phyloP scores from a whole-genome alignment of 192 early-diverging fungal genomes.

The Funneliformis mosseae region DNA sequence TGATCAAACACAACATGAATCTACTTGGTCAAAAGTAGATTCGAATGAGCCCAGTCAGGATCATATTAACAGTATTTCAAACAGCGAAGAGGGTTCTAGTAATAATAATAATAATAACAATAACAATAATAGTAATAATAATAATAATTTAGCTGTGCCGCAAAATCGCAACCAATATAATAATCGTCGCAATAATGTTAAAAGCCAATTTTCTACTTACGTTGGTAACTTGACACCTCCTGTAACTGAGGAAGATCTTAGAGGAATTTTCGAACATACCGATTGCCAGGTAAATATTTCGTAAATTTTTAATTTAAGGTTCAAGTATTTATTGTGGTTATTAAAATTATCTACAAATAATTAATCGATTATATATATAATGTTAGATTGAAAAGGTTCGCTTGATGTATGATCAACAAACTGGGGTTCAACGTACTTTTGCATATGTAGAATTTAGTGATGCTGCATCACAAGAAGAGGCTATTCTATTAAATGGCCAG shows the following conservation, averaged over 20 bases:
- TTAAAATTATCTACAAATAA: not conserved
- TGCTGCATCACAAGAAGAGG: constrained; percentile 1
- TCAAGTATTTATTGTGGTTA: not conserved
- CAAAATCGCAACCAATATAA: not conserved
- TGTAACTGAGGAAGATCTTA: constrained; percentile 4
- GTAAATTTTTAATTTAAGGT: not conserved
- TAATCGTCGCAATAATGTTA: not conserved
- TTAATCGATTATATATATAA: not conserved
- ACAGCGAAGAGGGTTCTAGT: not conserved
- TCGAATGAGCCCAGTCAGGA: not conserved
- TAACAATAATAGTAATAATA: constrained; percentile 11
- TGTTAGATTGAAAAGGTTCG: constrained; percentile 14
- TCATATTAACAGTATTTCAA: not conserved
- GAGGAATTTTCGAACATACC: not conserved
- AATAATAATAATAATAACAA: not conserved
- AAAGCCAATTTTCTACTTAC: not conserved
- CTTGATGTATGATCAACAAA: not conserved
- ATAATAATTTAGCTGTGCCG: not conserved
- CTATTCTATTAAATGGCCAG: constrained; percentile 24
- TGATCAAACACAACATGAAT: constrained; percentile 11
- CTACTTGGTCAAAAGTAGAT: not conserved
- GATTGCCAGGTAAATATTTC: not conserved
- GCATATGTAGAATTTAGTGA: constrained; percentile 26
- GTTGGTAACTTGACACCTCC: not conserved
- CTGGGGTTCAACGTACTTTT: not conserved